phyloP scores from a whole-genome alignment of 192 early-diverging fungal genomes.

The Allomyces macrogynus region DNA sequence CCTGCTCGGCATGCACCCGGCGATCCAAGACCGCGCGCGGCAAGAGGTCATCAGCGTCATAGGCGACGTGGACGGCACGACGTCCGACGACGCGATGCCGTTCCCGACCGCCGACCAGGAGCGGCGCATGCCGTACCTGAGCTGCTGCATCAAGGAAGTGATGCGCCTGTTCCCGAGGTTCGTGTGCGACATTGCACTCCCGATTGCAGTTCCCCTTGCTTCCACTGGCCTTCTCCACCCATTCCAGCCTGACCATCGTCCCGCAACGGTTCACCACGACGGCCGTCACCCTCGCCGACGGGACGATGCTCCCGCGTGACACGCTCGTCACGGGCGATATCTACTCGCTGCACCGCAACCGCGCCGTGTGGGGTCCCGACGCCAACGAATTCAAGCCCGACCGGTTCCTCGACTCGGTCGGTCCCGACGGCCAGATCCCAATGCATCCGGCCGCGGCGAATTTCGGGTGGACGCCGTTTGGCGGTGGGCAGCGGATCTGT shows the following conservation, averaged over 20 bases:
- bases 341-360: slow-evolving; percentile 18
- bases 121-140: not conserved
- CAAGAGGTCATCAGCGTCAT: slow-evolving; percentile 24
- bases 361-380: slow-evolving; percentile 15
- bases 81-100: not conserved
- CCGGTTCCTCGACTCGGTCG: slow-evolving; percentile 18
- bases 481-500: slow-evolving; percentile 5
- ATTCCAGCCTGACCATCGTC: not conserved
- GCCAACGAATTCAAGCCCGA: slow-evolving; percentile 23
- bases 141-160: not conserved
- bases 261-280: not conserved
- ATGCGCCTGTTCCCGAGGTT: not conserved
- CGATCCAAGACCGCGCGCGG: slow-evolving; percentile 26
- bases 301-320: slow-evolving; percentile 15
- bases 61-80: slow-evolving; percentile 22
- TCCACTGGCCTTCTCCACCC: not conserved
- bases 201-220: slow-evolving; percentile 5
- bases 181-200: not conserved
- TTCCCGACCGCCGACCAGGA: not conserved
- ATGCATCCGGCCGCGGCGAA: not conserved
- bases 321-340: slow-evolving; percentile 18
- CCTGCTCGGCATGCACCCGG: not conserved
- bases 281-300: slow-evolving; percentile 9
- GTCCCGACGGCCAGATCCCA: not conserved
- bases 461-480: slow-evolving; percentile 7